Base-by-base conservation (phyloP, 2,329 filamentous ascomycete genomes). In the Boeremia lycopersici region DNA sequence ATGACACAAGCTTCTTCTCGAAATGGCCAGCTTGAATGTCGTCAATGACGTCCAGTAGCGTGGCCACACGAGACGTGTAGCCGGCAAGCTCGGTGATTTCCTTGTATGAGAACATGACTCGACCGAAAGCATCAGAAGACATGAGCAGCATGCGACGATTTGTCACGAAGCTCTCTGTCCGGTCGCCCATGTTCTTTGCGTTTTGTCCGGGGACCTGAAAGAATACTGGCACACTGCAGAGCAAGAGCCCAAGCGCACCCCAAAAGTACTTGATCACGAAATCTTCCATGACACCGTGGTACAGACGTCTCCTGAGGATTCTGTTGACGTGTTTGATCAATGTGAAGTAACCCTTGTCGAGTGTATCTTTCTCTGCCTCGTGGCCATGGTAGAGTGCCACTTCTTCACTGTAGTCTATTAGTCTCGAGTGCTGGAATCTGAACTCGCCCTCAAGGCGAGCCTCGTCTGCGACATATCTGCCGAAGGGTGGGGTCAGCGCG, bases 181-280 rank as follows among this genome's bases (percentile, higher is more conserved):
- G 77, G 69, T 91, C 87, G 39, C 88, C 89, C 86, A 90, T 89
- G 70, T 79, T 88, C 44, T 68, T 69, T 2, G 67, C 65, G 5
- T 63, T 66, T 2, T 72, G 70, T 1, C 89, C 90, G 0, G 93
- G 92, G 15, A 97, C 84, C 75, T 93, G 93, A 81, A 99, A 90
- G 75, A 99, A 99, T 2, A 98, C 93, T 0, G 95, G 95, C 0
- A 96, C 87, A 74, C 91, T 96, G 80, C 95, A 99, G 9, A 99
- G 86, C 60, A 96, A 76, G 61, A 99, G 82, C 1, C 95, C 95
- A 38, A 99, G 76, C 2, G 95, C 93, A 35, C 95, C 95, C 95
- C 95, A 99, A 77, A 98, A 95, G 74, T 99, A 99, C 76, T 99
- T 99, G 77, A 99, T 96, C 53, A 98, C 91, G 76, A 97, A 99